Percentiles rank a stretch among this genome's conserved stretches.
phyloP scores from a whole-genome alignment of 441 rosid species.

The Euphorbia celastroides region DNA sequence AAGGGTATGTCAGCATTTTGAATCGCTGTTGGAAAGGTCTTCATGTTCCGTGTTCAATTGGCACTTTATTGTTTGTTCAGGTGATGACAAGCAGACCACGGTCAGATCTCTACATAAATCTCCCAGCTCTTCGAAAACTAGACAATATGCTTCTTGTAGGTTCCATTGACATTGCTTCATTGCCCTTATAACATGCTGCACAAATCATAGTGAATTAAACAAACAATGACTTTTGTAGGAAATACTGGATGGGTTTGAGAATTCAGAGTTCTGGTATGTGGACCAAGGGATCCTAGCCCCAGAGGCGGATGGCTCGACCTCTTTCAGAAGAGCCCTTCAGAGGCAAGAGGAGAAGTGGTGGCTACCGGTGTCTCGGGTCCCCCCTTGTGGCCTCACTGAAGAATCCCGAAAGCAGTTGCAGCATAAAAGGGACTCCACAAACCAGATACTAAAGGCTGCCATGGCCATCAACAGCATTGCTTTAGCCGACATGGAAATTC shows the following conservation, averaged over 20 bases:
- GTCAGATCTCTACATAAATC: slow-evolving; percentile 78
- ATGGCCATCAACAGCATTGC: slow-evolving; percentile 91
- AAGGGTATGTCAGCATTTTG: no score
- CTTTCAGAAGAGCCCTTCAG: slow-evolving; percentile 65
- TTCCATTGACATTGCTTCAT: slow-evolving; percentile 12
- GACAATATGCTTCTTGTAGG: slow-evolving; percentile 98
- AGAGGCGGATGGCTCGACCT: slow-evolving; percentile 71
- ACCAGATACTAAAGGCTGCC: slow-evolving; percentile 93
- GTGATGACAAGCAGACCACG: slow-evolving; percentile 95
- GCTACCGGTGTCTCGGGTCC: slow-evolving; percentile 95
- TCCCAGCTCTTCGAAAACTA: slow-evolving; percentile 85
- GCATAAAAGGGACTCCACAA: slow-evolving; percentile 88
- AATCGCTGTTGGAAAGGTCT: no score
- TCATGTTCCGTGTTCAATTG: no score
- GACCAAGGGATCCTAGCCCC: slow-evolving; percentile 84
- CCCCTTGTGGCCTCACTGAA: slow-evolving; percentile 73
- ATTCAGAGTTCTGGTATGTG: slow-evolving; percentile 88
- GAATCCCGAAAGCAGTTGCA: slow-evolving; percentile 75
- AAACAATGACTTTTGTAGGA: slow-evolving; percentile 46
- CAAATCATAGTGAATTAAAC: slow-evolving; percentile 12
- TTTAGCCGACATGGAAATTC: slow-evolving; percentile 85
- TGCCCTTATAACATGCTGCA: not conserved
- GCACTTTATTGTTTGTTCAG: slow-evolving; percentile 37
- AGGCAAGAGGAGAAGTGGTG: slow-evolving; percentile 99
- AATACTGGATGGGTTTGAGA: slow-evolving; percentile 70